phyloP scores from a whole-genome alignment of 192 early-diverging fungal species.

The Coemansia sp. region DNA sequence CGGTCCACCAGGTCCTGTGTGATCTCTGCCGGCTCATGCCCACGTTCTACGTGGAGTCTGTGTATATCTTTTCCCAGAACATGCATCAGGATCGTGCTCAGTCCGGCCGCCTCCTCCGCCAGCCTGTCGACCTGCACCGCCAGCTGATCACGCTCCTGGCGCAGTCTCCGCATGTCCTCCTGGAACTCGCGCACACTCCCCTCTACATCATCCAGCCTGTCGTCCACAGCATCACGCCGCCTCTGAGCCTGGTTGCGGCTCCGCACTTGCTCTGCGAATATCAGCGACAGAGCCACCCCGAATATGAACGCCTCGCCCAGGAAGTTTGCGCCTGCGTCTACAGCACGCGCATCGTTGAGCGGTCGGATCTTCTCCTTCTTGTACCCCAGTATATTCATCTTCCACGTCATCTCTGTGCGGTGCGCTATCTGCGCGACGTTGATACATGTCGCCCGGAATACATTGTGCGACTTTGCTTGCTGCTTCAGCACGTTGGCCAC shows the following conservation, averaged over 20 bases:
- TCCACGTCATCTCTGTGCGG: constrained; percentile 79
- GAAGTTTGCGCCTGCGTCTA: constrained; percentile 83
- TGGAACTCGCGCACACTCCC: constrained; percentile 32
- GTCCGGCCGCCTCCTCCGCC: constrained; percentile 20
- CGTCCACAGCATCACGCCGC: constrained; percentile 37
- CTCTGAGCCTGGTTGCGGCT: constrained; percentile 48
- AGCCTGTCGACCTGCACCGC: constrained; percentile 25
- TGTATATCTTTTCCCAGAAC: constrained; percentile 35
- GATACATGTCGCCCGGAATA: constrained; percentile 71
- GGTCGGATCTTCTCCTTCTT: constrained; percentile 73
- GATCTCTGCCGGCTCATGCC: constrained; percentile 20
- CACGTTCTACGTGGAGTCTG: constrained; percentile 19
- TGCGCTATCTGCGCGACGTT: constrained; percentile 75
- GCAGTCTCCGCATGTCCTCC: constrained; percentile 45
- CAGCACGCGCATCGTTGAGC: constrained; percentile 73
- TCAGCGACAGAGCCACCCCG: constrained; percentile 68
- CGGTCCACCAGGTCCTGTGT: constrained; percentile 29
- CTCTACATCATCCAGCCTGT: constrained; percentile 60
- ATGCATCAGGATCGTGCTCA: constrained; percentile 41
- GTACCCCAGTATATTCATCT: constrained; percentile 79
- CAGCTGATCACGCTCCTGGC: constrained; percentile 22
- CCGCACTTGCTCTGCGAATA: constrained; percentile 70
- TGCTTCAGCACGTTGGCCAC: constrained; percentile 56
- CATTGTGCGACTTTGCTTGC: constrained; percentile 59
- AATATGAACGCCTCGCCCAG: constrained; percentile 77